These are phyloP conservation scores for Hypsizygus ulmarius DNA, from an alignment of 1,284 basidiomycete species.

Conservation along the genomic window DNA sequence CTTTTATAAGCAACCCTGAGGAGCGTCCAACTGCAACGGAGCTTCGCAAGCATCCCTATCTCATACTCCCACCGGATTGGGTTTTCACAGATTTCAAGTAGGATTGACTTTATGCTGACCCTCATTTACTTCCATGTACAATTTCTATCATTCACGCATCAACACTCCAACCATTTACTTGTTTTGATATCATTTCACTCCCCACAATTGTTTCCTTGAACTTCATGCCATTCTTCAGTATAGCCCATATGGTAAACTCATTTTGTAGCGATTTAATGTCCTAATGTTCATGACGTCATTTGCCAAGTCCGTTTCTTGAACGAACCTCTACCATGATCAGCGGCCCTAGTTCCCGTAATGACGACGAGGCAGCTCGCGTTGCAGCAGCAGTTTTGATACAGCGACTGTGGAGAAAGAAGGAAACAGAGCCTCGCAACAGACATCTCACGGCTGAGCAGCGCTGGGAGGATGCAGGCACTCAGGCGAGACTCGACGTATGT, in stretches of 20 bases:
- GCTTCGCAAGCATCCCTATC: constrained; percentile 83
- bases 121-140: constrained; percentile 23
- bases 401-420: constrained; percentile 29
- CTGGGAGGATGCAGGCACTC: constrained; percentile 42
- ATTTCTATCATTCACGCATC: constrained; percentile 21
- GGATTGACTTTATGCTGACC: constrained; percentile 26
- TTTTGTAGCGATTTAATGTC: constrained; percentile 33
- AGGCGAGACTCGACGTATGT: constrained; percentile 41
- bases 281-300: constrained; percentile 29
- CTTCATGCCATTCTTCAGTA: constrained; percentile 22
- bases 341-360: background rate
- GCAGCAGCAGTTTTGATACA: constrained; percentile 33
- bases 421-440: constrained; percentile 23
- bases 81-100: constrained; percentile 62
- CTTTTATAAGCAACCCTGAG: constrained; percentile 68
- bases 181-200: constrained; percentile 17
- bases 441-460: constrained; percentile 36
- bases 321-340: background rate
- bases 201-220: constrained; percentile 18
- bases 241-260: constrained; percentile 29
- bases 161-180: constrained; percentile 12
- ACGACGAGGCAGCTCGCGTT: constrained; percentile 20
- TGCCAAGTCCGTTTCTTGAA: background rate
- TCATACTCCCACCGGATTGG: constrained; percentile 75
- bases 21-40: constrained; percentile 84